Conservation (phyloP, 495 filamentous ascomycete species). For the Penicillium goetzii region DNA sequence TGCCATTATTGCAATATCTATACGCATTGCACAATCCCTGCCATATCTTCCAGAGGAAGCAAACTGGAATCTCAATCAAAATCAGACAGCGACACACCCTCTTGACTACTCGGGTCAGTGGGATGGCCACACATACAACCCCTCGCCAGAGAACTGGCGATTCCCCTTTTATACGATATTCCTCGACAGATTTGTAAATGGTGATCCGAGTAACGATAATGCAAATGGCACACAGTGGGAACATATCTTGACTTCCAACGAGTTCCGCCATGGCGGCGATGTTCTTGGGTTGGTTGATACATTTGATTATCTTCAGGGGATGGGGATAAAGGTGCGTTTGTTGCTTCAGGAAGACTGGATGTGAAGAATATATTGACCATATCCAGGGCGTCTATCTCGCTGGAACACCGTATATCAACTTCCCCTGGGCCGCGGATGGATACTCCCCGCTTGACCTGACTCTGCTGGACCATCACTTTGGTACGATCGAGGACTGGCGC, state of each 20-base stretch:
- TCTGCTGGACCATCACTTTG: conserved; percentile 44
- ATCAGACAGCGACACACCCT: conserved; percentile 35
- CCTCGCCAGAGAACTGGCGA: conserved; percentile 49
- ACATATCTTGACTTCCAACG: conserved; percentile 42
- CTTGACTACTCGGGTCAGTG: conserved; percentile 47
- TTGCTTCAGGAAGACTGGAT: conserved; percentile 14
- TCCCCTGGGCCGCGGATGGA: conserved; percentile 48
- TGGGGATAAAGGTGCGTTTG: conserved; percentile 39
- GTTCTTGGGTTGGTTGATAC: conserved; percentile 39
- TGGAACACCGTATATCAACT: conserved; percentile 46
- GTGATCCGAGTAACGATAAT: conserved; percentile 33
- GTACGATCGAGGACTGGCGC: conserved; percentile 43
- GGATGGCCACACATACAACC: conserved; percentile 43
- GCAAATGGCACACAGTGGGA: conserved; percentile 31
- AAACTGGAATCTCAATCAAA: conserved; percentile 44
- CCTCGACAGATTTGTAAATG: conserved; percentile 46
- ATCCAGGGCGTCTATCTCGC: conserved; percentile 40
- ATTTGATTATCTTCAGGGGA: conserved; percentile 45
- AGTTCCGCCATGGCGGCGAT: conserved; percentile 47
- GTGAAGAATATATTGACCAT: conserved; percentile 11
- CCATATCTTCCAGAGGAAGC: conserved; percentile 36
- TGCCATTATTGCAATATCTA: conserved; percentile 22
- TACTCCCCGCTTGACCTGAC: conserved; percentile 46
- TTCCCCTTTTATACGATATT: conserved; percentile 48
- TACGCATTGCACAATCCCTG: conserved; percentile 21